Evolutionary conservation across 495 filamentous ascomycete species (phyloP), one percentile per base, ranked within the genome.

Genomic region (Pyrenula aspistea): DNA sequence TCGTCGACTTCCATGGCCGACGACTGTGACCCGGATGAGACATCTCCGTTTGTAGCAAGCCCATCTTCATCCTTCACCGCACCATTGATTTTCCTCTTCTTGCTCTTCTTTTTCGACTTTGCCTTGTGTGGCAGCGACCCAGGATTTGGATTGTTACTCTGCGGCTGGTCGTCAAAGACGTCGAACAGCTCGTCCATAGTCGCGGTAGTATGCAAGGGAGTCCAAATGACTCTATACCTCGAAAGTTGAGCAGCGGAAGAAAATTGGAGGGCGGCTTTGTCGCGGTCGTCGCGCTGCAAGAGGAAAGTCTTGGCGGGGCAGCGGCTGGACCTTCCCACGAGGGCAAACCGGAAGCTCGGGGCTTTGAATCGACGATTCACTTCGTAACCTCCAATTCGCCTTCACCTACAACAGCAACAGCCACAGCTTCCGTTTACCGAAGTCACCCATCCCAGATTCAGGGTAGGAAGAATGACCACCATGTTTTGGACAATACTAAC

Each of bases 61-160:
- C 66, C 63, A 56, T 68, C 65, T 51, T 63, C 73, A 56, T 71
- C 70, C 64, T 91, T 91, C 57, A 85, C 78, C 57, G 79, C 78
- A 49, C 88, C 84, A 70, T 91, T 89, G 53, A 86, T 83, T 71
- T 89, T 85, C 65, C 93, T 82, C 77, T 93, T 92, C 71, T 86
- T 88, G 69, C 68, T 81, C 67, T 79, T 85, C 65, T 81, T 84
- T 62, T 71, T 77, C 56, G 72, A 53, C 52, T 60, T 65, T 23
- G 53, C 61, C 21, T 67, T 75, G 56, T 63, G 63, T 15, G 31
- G 31, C 15, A 8, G 31, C 31, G 8, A 4, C 31, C 15, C 31
- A 4, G 4, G 4, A 42, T 4, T 4, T 42, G 31, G 15, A 8
- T 42, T 42, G 31, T 8, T 15, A 55, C 70, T 69, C 58, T 79